Evolutionary conservation across 371 early-diverging fungal genomes (phyloP), one percentile per base, ranked within the genome.

Genomic region (Batkoa obscura): DNA sequence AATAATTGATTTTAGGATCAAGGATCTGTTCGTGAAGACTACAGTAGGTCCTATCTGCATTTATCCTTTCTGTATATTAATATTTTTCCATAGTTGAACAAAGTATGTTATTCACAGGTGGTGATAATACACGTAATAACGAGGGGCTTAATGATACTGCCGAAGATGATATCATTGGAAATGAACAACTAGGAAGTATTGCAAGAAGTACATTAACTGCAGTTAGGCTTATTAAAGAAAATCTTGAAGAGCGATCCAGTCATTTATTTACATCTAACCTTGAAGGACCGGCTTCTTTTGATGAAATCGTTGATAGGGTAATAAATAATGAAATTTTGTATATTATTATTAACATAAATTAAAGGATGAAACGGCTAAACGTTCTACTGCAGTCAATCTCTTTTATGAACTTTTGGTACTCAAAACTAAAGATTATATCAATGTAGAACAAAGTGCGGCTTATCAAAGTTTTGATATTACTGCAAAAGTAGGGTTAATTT

Each of bases 331-430:
- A 23, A 23, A 23, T 23, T 23, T 23, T 23, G 23, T 23, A 23
- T 23, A 23, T 23, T 23, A 23, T 23, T 23, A 23, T 23, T 23
- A 23, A 23, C 23, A 23, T 23, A 23, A 23, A 23, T 23, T 23
- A 23, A 23, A 23, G 23, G 45, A 45, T 15, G 45, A 23, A 15
- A 45, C 57, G 53, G 59, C 60, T 42, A 65, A 58, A 2, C 64
- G 78, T 30, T 64, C 71, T 2, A 88, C 86, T 50, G 86, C 86
- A 10, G 94, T 84, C 39, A 74, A 80, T 58, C 65, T 86, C 50
- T 96, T 96, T 66, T 94, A 89, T 65, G 94, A 94, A 64, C 64
- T 93, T 17, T 69, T 96, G 48, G 84, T 93, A 6, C 72, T 96
- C 50, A 81, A 86, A 55, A 86, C 94, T 1, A 85, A 82, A 62